These are phyloP conservation scores for Canna indica DNA, from an alignment of 176 grass and related monocot species.

Conservation along the genomic window DNA sequence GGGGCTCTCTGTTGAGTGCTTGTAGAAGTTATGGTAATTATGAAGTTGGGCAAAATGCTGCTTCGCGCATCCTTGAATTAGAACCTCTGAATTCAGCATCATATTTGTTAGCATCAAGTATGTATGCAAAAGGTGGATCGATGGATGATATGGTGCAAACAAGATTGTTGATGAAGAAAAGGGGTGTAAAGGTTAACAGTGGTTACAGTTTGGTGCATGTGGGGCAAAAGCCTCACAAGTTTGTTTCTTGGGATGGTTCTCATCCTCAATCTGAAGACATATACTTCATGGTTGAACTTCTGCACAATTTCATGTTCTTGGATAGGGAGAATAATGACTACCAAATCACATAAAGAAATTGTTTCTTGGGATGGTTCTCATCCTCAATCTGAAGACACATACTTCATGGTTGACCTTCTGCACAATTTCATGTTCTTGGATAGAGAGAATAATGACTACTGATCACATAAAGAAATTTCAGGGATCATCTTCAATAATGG, in stretches of 20 bases:
- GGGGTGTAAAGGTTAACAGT: slow-evolving; percentile 25
- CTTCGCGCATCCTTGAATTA: slow-evolving; percentile 32
- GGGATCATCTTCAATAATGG: no score
- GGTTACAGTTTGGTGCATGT: slow-evolving; percentile 32
- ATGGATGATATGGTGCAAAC: neutral
- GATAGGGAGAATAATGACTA: slow-evolving; percentile 6
- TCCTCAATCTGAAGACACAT: slow-evolving; percentile 22
- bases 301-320: slow-evolving; percentile 24
- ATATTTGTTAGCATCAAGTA: slow-evolving; percentile 29
- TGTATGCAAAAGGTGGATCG: slow-evolving; percentile 9
- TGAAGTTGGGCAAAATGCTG: slow-evolving; percentile 14
- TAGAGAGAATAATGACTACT: neutral
- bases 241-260: slow-evolving; percentile 39
- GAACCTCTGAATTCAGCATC: slow-evolving; percentile 41
- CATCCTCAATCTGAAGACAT: slow-evolving; percentile 28
- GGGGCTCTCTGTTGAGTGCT: slow-evolving; percentile 44
- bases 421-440: slow-evolving; percentile 21
- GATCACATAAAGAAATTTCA: neutral
- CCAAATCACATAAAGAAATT: neutral
- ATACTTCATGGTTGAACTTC: slow-evolving; percentile 34
- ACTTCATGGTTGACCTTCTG: slow-evolving; percentile 33
- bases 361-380: slow-evolving; percentile 41
- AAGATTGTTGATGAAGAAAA: slow-evolving; percentile 29
- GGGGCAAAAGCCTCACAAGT: slow-evolving; percentile 14
- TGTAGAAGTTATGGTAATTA: slow-evolving; percentile 25